phyloP scores from a whole-genome alignment of 139 green algal species.

The Chlorella sp. region DNA sequence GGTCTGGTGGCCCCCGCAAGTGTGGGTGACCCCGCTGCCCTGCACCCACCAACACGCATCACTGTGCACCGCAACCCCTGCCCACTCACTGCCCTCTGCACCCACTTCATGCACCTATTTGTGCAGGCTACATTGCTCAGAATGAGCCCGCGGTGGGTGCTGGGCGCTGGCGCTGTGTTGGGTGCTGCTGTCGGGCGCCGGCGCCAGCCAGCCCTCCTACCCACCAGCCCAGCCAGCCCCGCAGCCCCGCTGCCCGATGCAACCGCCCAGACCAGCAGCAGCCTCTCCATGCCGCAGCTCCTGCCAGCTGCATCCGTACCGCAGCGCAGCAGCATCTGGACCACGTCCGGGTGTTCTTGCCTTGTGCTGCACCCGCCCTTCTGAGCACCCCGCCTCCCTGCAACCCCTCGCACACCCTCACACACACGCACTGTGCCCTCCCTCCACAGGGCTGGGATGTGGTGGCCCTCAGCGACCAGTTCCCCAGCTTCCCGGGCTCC shows the following conservation, averaged over 20 bases:
- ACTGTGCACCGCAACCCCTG: too few relatives aligned
- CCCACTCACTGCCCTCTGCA: not conserved
- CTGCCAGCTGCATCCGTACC: too few relatives aligned
- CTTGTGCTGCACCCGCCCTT: not conserved
- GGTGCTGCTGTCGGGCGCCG: not conserved
- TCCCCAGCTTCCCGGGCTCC: not conserved
- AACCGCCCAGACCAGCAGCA: too few relatives aligned
- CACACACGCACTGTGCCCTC: not conserved
- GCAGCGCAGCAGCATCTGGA: not conserved
- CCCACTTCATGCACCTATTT: not conserved
- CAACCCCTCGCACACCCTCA: not conserved
- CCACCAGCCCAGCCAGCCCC: not conserved
- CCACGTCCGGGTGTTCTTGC: not conserved
- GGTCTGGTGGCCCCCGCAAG: too few relatives aligned
- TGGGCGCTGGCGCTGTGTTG: not conserved
- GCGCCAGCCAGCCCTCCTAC: not conserved
- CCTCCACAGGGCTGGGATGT: constrained; percentile 28
- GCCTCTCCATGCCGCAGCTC: too few relatives aligned
- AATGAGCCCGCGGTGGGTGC: constrained; percentile 6
- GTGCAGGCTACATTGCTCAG: constrained; percentile 6
- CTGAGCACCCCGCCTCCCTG: not conserved
- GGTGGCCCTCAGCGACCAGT: constrained; percentile 4
- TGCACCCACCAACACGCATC: too few relatives aligned
- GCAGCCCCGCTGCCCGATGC: too few relatives aligned
- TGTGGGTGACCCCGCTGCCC: too few relatives aligned